Percentiles rank a stretch among this genome's conserved stretches.
phyloP scores from a whole-genome alignment of 2,329 filamentous ascomycete genomes.

The Pseudopyricularia cyperi region DNA sequence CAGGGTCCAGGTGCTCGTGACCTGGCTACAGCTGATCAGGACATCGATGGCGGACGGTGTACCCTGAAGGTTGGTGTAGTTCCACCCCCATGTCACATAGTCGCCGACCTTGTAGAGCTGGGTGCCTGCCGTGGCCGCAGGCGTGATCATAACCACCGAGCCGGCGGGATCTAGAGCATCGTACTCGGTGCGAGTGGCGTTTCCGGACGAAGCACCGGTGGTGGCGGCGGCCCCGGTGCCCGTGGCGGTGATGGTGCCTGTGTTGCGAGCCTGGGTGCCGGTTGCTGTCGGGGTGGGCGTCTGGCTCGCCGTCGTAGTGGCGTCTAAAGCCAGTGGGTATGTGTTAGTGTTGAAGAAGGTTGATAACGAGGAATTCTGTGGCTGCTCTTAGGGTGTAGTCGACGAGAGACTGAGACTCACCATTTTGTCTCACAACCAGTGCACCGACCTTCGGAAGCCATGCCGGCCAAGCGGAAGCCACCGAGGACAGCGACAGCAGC shows the following conservation, averaged over 20 bases:
- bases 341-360: background rate
- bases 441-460: conserved; percentile 43
- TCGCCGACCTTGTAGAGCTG: conserved; percentile 49
- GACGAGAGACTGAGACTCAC: background rate
- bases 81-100: conserved; percentile 48
- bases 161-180: conserved; percentile 33
- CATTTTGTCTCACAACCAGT: conserved; percentile 36
- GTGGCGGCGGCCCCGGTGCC: conserved; percentile 12
- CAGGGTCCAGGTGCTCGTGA: conserved; percentile 43
- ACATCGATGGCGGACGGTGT: conserved; percentile 49
- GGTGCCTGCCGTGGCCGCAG: conserved; percentile 28
- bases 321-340: background rate
- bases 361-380: background rate
- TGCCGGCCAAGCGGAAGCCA: conserved; percentile 33
- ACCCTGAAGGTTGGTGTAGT: conserved; percentile 48
- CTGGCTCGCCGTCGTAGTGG: background rate
- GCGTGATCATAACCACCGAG: conserved; percentile 38
- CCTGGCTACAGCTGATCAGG: conserved; percentile 39
- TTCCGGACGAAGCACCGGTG: conserved; percentile 10
- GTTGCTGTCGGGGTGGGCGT: conserved; percentile 5
- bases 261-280: conserved; percentile 3
- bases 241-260: conserved; percentile 8
- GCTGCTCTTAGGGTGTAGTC: background rate
- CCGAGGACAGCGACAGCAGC: conserved; percentile 35
- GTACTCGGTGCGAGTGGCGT: conserved; percentile 24